Evolutionary conservation across 805 yeast genomes (phyloP), one percentile per base, ranked within the genome.

Genomic region (Ogataea methylovora): DNA sequence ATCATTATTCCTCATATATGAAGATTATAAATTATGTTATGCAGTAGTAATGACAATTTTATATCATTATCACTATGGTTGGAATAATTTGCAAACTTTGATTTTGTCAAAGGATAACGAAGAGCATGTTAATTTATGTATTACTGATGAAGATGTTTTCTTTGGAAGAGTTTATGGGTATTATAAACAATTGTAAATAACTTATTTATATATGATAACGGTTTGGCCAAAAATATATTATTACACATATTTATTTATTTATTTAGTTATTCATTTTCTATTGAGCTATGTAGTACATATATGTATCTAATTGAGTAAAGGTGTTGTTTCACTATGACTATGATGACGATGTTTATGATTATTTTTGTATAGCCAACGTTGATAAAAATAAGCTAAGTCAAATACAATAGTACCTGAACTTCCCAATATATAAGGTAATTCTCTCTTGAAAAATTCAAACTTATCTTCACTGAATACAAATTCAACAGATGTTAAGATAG

Each of bases 321-420:
- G 27, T 13, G 17, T 25, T 6, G 17, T 5, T 25, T 25, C 27
- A 25, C 14, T 25, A 5, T 6, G 10, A 25, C 14, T 10, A 14
- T 10, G 26, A 24, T 12, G 26, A 21, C 10, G 10, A 21, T 5
- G 8, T 15, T 6, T 15, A 4, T 22, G 24, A 5, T 36, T 24
- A 15, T 43, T 44, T 13, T 47, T 46, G 37, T 61, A 62, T 6
- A 58, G 24, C 55, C 60, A 60, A 29, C 72, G 58, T 49, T 82
- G 92, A 51, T 76, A 78, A 47, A 81, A 79, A 51, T 79, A 81
- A 4, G 74, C 59, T 25, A 77, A 40, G 53, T 88, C 97, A 55
- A 88, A 86, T 3, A 76, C 44, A 14, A 87, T 70, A 0, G 97
- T 87, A 7, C 97, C 96, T 0, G 85, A 71, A 43, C 92, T 79